These are phyloP conservation scores for Ciborinia camelliae DNA, from an alignment of 2,329 filamentous ascomycete genomes.

Conservation along the genomic window DNA sequence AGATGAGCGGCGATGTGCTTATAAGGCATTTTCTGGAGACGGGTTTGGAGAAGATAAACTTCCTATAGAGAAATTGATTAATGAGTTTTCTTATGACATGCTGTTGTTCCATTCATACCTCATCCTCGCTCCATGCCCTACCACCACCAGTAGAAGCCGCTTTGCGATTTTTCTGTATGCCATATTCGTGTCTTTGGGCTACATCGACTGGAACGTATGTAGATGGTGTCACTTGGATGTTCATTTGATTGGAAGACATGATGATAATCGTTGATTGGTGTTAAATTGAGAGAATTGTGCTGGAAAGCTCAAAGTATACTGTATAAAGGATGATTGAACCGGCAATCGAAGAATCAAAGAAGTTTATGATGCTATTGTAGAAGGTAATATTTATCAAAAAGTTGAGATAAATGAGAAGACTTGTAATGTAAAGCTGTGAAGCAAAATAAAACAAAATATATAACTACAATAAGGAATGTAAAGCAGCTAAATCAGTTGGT, in stretches of 20 bases:
- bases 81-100: background rate
- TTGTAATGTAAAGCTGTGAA: slow-evolving; percentile 32
- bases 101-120: slow-evolving; percentile 50
- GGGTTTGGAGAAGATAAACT: slow-evolving; percentile 77
- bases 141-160: slow-evolving; percentile 68
- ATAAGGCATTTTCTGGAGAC: slow-evolving; percentile 85
- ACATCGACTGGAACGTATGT: slow-evolving; percentile 46
- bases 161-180: slow-evolving; percentile 64
- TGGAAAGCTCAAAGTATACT: slow-evolving; percentile 21
- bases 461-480: slow-evolving; percentile 48
- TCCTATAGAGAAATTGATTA: slow-evolving; percentile 52
- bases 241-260: slow-evolving; percentile 39
- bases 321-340: slow-evolving; percentile 33
- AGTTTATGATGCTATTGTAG: slow-evolving; percentile 42
- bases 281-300: slow-evolving; percentile 23
- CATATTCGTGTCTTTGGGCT: slow-evolving; percentile 56
- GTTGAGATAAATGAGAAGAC: slow-evolving; percentile 23
- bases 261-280: slow-evolving; percentile 32
- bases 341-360: slow-evolving; percentile 37
- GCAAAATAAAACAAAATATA: slow-evolving; percentile 34
- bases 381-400: slow-evolving; percentile 42
- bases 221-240: slow-evolving; percentile 35
- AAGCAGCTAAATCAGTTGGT: slow-evolving; percentile 53
- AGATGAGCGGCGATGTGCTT: slow-evolving; percentile 83
- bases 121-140: slow-evolving; percentile 81